These are phyloP conservation scores for Fusarium verrucosum DNA, from an alignment of 2,329 filamentous ascomycete species.

Conservation along the genomic window DNA sequence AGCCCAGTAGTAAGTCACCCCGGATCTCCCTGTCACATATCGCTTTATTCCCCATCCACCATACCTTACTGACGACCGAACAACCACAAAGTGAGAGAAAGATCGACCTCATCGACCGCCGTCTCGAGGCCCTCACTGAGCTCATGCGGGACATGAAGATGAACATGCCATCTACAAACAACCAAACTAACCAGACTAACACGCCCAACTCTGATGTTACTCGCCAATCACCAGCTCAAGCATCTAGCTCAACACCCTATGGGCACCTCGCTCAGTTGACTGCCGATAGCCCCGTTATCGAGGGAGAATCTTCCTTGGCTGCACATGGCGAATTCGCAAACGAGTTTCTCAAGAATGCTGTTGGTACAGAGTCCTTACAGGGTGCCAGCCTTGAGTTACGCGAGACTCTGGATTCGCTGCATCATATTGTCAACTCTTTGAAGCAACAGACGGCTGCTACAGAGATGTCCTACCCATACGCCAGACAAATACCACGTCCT, in stretches of 20 bases:
- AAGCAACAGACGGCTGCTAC: slow-evolving; percentile 39
- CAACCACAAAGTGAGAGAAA: slow-evolving; percentile 47
- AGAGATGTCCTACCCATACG: slow-evolving; percentile 41
- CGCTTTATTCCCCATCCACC: background rate
- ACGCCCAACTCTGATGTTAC: slow-evolving; percentile 22
- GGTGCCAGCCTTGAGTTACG: slow-evolving; percentile 47
- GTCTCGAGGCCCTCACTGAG: slow-evolving; percentile 48
- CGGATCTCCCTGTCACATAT: background rate
- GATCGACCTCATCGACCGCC: slow-evolving; percentile 52
- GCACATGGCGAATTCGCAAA: slow-evolving; percentile 59
- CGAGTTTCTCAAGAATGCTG: slow-evolving; percentile 54
- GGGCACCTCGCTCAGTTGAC: slow-evolving; percentile 29
- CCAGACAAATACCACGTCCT: slow-evolving; percentile 34
- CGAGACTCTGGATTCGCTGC: slow-evolving; percentile 50
- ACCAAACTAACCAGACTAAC: slow-evolving; percentile 19
- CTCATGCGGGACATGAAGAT: slow-evolving; percentile 49
- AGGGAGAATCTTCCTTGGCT: slow-evolving; percentile 57
- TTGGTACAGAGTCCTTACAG: slow-evolving; percentile 43
- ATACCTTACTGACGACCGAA: background rate
- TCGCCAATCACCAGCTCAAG: slow-evolving; percentile 25
- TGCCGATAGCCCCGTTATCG: slow-evolving; percentile 49
- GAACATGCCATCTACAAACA: slow-evolving; percentile 27
- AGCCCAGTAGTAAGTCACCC: slow-evolving; percentile 49
- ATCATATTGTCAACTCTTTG: slow-evolving; percentile 41
- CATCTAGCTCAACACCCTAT: slow-evolving; percentile 30